Conservation (phyloP, 2,329 filamentous ascomycete species). For the Colletotrichum sp. region DNA sequence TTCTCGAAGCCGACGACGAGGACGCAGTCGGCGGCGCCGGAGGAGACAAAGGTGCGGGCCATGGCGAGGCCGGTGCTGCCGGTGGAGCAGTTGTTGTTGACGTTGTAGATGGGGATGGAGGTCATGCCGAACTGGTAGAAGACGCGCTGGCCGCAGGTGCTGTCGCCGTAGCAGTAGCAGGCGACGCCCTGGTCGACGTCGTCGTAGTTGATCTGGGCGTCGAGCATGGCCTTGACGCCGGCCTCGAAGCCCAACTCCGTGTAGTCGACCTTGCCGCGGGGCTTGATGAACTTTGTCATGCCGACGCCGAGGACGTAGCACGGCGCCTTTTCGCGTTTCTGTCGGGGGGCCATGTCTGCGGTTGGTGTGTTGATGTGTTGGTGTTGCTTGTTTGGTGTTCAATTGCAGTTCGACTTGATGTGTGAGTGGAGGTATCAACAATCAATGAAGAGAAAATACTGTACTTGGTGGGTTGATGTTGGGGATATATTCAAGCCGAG, state of each 20-base stretch:
- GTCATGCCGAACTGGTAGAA: slow-evolving; percentile 99
- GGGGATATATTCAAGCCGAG: neutral
- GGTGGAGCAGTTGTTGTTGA: slow-evolving; percentile 98
- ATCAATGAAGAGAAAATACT: neutral
- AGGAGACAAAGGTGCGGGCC: slow-evolving; percentile 78
- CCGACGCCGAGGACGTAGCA: slow-evolving; percentile 94
- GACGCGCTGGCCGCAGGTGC: slow-evolving; percentile 91
- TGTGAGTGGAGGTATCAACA: neutral
- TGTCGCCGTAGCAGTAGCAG: slow-evolving; percentile 98
- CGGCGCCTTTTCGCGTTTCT: slow-evolving; percentile 51
- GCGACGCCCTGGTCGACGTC: slow-evolving; percentile 93
- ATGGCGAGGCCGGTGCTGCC: slow-evolving; percentile 91
- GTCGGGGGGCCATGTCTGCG: slow-evolving; percentile 51
- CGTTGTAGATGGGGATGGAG: slow-evolving; percentile 93
- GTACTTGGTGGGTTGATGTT: neutral
- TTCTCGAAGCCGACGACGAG: slow-evolving; percentile 97
- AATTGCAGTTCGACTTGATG: neutral
- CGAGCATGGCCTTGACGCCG: slow-evolving; percentile 83
- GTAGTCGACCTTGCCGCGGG: slow-evolving; percentile 91
- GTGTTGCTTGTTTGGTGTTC: neutral
- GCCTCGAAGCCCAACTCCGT: slow-evolving; percentile 94
- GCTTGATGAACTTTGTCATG: slow-evolving; percentile 99
- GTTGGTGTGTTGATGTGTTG: neutral
- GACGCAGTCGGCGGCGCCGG: slow-evolving; percentile 85
- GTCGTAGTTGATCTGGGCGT: slow-evolving; percentile 93